Evolutionary conservation across 805 yeast genomes (phyloP), one percentile per base, ranked within the genome.

Genomic region (Starmerella kuoi): DNA sequence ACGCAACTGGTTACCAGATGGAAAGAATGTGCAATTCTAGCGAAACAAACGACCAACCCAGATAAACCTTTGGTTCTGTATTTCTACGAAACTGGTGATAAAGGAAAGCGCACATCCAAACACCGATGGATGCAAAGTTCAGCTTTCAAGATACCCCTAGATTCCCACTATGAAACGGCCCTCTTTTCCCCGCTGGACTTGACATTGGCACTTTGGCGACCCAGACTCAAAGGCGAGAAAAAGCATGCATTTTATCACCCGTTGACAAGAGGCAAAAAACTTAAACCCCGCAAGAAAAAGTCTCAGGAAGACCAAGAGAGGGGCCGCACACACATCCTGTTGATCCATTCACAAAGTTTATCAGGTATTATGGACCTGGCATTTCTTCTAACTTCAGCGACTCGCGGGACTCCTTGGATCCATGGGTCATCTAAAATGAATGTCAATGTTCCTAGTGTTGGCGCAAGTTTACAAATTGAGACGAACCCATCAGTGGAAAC

Each of bases 21-120:
- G 91, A 74, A 70, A 46, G 95, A 87, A 56, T 83, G 76, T 55
- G 63, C 75, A 22, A 79, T 81, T 2, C 84, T 81, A 2, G 77
- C 79, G 1, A 64, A 88, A 45, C 69, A 73, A n/a, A 74, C 82
- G 0, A 76, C 73, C 14, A 61, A 67, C 44, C 37, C 54, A 0
- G 65, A 62, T 2, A 60, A 63, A 8, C 87, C 93, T 0, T 55
- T 84, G 0, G 57, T 66, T 3, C 46, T 85, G 1, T 86, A 85
- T 53, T 72, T 86, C 46, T 79, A 74, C 59, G 70, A 68, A 11
- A 59, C 62, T 2, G 59, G 72, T 31, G 61, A 61, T 37, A 66
- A 67, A 15, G 56, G 61, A 14, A 48, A 48, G 32, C 23, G 17
- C 7, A 31, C 36, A 19, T 21, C 41, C 56, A 28, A 22, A 8